These are phyloP conservation scores for Bisporella sp. DNA, from an alignment of 2,329 filamentous ascomycete genomes.

Conservation along the genomic window DNA sequence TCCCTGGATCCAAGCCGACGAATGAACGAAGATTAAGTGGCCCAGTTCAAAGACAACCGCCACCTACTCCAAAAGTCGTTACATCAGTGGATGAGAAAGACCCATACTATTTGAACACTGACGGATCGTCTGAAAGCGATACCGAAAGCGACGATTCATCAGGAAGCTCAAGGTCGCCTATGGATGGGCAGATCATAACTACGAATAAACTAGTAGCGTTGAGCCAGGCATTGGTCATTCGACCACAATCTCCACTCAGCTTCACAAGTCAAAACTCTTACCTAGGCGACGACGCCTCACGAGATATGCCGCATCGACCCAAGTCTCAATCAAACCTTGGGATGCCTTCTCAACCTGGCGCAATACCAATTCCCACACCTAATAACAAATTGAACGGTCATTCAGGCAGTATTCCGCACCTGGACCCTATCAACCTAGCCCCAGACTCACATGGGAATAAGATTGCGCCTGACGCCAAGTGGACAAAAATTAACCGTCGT, in stretches of 20 bases:
- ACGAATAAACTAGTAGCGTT: slow-evolving; percentile 17
- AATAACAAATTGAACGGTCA: not conserved
- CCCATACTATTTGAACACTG: slow-evolving; percentile 13
- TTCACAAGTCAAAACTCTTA: slow-evolving; percentile 15
- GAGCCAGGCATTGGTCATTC: slow-evolving; percentile 13
- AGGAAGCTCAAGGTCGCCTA: slow-evolving; percentile 5
- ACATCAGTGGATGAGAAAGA: slow-evolving; percentile 7
- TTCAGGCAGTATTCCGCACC: slow-evolving; percentile 10
- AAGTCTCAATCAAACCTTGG: slow-evolving; percentile 11
- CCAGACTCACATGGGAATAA: slow-evolving; percentile 51
- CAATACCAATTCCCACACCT: slow-evolving; percentile 13
- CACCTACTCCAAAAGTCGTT: slow-evolving; percentile 11
- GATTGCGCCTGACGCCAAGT: slow-evolving; percentile 50
- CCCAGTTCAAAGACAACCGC: slow-evolving; percentile 1
- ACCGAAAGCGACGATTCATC: slow-evolving; percentile 9
- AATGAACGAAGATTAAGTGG: not conserved
- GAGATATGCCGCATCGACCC: slow-evolving; percentile 13
- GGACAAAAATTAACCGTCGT: slow-evolving; percentile 50
- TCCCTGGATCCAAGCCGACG: not conserved
- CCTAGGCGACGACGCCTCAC: slow-evolving; percentile 10
- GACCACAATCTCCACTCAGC: slow-evolving; percentile 12
- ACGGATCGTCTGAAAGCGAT: slow-evolving; percentile 15
- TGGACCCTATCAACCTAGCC: slow-evolving; percentile 30
- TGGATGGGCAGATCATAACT: slow-evolving; percentile 14
- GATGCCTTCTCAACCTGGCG: slow-evolving; percentile 7